A percentile compares a stretch with the other conserved stretches of the same genome.
These are phyloP conservation scores for Melastoma malabathricum DNA, from an alignment of 345 rosid genomes.

Conservation along the genomic window DNA sequence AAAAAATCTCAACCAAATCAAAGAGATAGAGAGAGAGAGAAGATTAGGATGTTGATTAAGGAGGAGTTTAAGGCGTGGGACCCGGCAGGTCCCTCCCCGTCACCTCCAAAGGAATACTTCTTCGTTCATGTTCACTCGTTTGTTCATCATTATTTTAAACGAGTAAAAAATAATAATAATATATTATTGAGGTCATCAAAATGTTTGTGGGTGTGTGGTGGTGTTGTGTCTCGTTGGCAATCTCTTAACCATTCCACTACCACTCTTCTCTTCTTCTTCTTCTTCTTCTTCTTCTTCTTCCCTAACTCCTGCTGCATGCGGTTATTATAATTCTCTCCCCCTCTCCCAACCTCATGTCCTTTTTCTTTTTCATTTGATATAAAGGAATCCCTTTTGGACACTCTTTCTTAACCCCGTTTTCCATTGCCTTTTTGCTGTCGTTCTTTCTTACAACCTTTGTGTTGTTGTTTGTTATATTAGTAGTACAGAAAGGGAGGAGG, in stretches of 20 bases:
- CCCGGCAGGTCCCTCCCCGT: too few relatives aligned
- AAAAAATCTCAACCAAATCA: too few relatives aligned
- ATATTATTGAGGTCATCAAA: too few relatives aligned
- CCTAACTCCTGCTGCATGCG: too few relatives aligned
- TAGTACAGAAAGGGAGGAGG: neutral
- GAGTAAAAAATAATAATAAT: too few relatives aligned
- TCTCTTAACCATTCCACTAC: neutral
- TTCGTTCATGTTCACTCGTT: too few relatives aligned
- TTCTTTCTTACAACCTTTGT: constrained; percentile 1
- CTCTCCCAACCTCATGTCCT: neutral
- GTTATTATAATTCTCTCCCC: neutral
- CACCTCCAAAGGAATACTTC: too few relatives aligned
- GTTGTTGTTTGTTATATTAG: neutral
- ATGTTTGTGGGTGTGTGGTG: too few relatives aligned
- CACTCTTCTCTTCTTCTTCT: neutral
- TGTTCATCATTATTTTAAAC: too few relatives aligned
- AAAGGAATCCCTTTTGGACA: neutral
- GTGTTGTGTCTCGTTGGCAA: neutral
- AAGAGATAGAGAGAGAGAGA: too few relatives aligned
- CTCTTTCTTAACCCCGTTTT: neutral
- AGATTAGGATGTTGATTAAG: too few relatives aligned
- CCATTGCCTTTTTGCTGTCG: neutral
- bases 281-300: neutral
- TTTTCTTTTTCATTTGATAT: neutral
- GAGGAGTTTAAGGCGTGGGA: too few relatives aligned